Evolutionary conservation across 1,284 basidiomycete genomes (phyloP).

Genomic region (Ustilago xerochloae): DNA sequence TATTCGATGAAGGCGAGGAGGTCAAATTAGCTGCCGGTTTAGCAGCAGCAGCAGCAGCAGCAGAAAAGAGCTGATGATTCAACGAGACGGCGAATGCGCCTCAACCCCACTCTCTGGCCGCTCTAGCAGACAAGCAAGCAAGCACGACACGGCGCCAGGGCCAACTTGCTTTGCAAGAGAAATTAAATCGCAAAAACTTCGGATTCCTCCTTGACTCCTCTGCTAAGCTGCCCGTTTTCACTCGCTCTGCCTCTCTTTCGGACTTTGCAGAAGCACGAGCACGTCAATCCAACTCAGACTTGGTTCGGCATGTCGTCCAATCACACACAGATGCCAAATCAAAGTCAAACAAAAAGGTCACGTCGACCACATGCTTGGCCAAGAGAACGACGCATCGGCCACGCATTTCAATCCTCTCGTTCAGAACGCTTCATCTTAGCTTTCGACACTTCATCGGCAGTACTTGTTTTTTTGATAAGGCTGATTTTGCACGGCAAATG

Average conservation of each 20-base stretch:
- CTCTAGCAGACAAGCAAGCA: too few relatives aligned
- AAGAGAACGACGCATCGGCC: not conserved
- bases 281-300: constrained; percentile 2
- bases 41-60: not conserved
- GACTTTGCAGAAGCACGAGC: not conserved
- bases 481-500: not conserved
- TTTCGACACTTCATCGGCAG: too few relatives aligned
- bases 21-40: too few relatives aligned
- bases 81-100: not conserved
- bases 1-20: too few relatives aligned
- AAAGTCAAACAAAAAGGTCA: not conserved
- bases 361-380: too few relatives aligned
- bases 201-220: not conserved
- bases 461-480: not conserved
- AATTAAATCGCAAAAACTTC: not conserved
- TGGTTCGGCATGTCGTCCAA: not conserved
- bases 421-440: not conserved
- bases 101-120: too few relatives aligned
- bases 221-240: too few relatives aligned
- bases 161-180: not conserved
- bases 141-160: too few relatives aligned
- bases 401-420: not conserved
- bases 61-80: not conserved
- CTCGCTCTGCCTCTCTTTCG: not conserved
- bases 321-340: constrained; percentile 1